Evolutionary conservation across 768 basidiomycete species (phyloP).

Genomic region (Pulveroboletus sp.): DNA sequence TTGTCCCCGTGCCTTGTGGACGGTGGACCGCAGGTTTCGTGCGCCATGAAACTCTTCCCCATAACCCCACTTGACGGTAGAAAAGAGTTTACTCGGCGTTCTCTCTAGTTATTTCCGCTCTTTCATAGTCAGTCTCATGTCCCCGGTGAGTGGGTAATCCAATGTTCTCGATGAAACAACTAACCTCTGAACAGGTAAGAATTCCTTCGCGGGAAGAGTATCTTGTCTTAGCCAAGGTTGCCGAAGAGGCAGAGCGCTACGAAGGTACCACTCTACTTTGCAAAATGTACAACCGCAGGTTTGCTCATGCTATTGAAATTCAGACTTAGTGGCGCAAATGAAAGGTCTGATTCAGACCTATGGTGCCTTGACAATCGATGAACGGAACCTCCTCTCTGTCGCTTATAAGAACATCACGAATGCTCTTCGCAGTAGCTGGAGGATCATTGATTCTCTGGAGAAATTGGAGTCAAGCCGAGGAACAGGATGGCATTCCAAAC

Average conservation of each 20-base stretch:
- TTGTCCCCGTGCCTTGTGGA: constrained; percentile 16
- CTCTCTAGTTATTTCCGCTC: constrained; percentile 7
- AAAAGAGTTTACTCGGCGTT: constrained; percentile 21
- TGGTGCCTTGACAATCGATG: constrained; percentile 73
- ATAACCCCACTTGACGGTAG: constrained; percentile 28
- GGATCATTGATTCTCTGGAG: constrained; percentile 72
- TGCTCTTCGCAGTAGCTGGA: constrained; percentile 79
- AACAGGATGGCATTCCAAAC: constrained; percentile 25
- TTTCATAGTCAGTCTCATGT: constrained; percentile 18
- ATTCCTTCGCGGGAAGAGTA: constrained; percentile 38
- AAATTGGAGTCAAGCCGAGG: constrained; percentile 46
- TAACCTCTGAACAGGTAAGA: constrained; percentile 23
- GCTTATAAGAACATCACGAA: constrained; percentile 92
- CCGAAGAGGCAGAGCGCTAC: constrained; percentile 86
- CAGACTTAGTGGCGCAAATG: constrained; percentile 76
- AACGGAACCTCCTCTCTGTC: constrained; percentile 84
- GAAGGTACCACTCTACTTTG: constrained; percentile 50
- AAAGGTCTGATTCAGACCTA: constrained; percentile 67
- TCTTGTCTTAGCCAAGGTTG: constrained; percentile 70
- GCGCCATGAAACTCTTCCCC: constrained; percentile 26
- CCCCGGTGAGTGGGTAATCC: constrained; percentile 25
- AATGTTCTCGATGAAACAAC: neutral
- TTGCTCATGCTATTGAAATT: constrained; percentile 19
- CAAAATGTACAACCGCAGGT: neutral
- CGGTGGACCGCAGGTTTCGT: constrained; percentile 9